Evolutionary conservation across 2,329 filamentous ascomycete genomes (phyloP).

Genomic region (Penicillium sp.): DNA sequence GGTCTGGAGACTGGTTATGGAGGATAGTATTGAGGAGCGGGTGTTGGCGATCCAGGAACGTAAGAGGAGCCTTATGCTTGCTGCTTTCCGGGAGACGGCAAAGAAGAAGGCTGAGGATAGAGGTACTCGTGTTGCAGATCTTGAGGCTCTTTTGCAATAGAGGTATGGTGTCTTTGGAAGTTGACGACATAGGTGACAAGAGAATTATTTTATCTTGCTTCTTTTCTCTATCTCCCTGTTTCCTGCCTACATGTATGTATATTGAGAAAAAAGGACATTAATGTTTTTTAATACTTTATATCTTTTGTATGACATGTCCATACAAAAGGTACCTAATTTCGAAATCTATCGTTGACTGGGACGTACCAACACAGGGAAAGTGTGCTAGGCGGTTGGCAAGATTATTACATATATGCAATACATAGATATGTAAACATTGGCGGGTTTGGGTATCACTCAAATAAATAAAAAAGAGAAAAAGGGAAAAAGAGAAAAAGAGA

Average conservation of each 20-base stretch:
- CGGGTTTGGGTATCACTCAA: neutral
- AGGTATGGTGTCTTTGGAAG: neutral
- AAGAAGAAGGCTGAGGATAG: conserved; percentile 55
- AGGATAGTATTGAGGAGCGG: conserved; percentile 74
- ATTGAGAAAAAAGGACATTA: too few relatives aligned
- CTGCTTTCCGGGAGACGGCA: conserved; percentile 74
- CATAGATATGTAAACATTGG: neutral
- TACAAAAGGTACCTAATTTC: too few relatives aligned
- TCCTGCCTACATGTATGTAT: too few relatives aligned
- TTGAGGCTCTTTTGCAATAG: conserved; percentile 38
- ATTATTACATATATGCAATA: neutral
- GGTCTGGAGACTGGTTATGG: conserved; percentile 78
- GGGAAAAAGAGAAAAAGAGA: neutral
- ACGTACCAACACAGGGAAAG: too few relatives aligned
- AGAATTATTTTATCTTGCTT: neutral
- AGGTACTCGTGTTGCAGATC: conserved; percentile 53
- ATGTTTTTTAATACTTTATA: too few relatives aligned
- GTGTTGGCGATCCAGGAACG: conserved; percentile 75
- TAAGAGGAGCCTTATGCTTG: conserved; percentile 73
- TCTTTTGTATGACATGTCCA: too few relatives aligned
- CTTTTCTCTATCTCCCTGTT: neutral
- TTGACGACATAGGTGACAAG: neutral
- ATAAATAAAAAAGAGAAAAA: neutral
- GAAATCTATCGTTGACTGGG: too few relatives aligned
- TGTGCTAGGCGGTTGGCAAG: too few relatives aligned